Conservation (phyloP, 2,329 filamentous ascomycete genomes). For the Stagonosporopsis vannaccii region DNA sequence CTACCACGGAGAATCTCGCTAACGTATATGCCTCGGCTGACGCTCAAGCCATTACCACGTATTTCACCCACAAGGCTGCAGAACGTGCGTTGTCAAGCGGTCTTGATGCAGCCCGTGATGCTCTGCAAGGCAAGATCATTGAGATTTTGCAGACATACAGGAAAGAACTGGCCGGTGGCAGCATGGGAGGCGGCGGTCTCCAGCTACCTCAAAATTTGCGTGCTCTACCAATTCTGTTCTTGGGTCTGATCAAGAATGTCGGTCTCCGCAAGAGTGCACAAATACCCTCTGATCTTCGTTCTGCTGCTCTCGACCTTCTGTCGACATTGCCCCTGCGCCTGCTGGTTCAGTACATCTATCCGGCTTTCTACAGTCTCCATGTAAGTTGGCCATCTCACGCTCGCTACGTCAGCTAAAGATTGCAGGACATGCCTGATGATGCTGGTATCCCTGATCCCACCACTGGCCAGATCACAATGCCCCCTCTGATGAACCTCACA, state of each 20-base stretch:
- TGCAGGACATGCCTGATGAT: constrained; percentile 96
- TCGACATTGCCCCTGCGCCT: constrained; percentile 91
- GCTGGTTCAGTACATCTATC: constrained; percentile 86
- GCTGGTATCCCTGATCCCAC: constrained; percentile 84
- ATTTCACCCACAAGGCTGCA: constrained; percentile 97
- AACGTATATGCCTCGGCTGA: constrained; percentile 95
- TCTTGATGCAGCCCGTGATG: constrained; percentile 88
- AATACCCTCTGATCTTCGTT: constrained; percentile 73
- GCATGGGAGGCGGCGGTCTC: constrained; percentile 88
- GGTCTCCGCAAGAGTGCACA: constrained; percentile 50
- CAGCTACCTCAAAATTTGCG: constrained; percentile 94
- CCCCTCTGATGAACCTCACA: constrained; percentile 82
- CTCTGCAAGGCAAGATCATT: constrained; percentile 87
- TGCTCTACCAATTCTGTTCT: constrained; percentile 86
- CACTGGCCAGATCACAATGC: constrained; percentile 88
- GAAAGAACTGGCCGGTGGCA: constrained; percentile 94
- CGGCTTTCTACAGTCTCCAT: constrained; percentile 47
- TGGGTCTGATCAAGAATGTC: constrained; percentile 95
- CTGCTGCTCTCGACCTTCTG: constrained; percentile 89
- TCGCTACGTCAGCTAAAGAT: constrained; percentile 57
- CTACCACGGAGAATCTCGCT: constrained; percentile 88
- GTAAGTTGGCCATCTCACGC: constrained; percentile 17
- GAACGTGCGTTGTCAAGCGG: constrained; percentile 86
- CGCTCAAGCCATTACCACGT: constrained; percentile 89
- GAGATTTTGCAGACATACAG: constrained; percentile 95